A percentile compares a stretch with the other conserved stretches of the same genome.
Conservation (phyloP, 192 early-diverging fungal genomes). For the Rhizophagus clarus region DNA sequence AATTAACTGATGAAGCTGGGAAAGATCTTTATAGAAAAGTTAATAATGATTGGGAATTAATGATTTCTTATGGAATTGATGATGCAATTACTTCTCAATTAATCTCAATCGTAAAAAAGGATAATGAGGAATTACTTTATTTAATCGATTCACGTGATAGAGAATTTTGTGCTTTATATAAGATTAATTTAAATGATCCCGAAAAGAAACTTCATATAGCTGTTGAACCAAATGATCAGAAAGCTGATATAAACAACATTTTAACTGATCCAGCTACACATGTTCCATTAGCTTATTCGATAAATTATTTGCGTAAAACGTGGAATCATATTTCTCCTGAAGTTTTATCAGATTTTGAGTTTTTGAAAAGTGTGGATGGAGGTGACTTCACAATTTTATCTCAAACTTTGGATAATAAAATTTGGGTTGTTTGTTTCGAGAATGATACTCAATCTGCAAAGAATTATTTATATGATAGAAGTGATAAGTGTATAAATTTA, state of each 20-base stretch:
- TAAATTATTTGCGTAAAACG: background rate
- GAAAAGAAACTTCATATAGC: background rate
- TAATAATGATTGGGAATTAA: background rate
- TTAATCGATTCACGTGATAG: background rate
- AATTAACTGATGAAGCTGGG: background rate
- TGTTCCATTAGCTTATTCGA: background rate
- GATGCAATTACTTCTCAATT: background rate
- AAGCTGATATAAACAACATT: background rate
- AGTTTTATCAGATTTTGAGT: background rate
- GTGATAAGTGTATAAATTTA: background rate
- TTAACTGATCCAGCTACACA: background rate
- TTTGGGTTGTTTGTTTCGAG: slow-evolving; percentile 24
- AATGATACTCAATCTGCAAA: background rate
- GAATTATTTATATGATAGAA: background rate
- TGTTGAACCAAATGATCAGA: background rate
- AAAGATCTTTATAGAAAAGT: background rate
- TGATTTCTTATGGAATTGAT: background rate
- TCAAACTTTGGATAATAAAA: slow-evolving; percentile 31
- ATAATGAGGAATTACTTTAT: background rate
- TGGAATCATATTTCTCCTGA: background rate
- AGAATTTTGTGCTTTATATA: background rate
- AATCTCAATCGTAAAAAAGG: background rate
- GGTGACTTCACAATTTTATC: slow-evolving; percentile 23
- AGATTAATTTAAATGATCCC: background rate
- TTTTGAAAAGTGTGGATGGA: background rate